Base-by-base conservation (phyloP, 2,329 filamentous ascomycete species). In the Talaromyces sp. region DNA sequence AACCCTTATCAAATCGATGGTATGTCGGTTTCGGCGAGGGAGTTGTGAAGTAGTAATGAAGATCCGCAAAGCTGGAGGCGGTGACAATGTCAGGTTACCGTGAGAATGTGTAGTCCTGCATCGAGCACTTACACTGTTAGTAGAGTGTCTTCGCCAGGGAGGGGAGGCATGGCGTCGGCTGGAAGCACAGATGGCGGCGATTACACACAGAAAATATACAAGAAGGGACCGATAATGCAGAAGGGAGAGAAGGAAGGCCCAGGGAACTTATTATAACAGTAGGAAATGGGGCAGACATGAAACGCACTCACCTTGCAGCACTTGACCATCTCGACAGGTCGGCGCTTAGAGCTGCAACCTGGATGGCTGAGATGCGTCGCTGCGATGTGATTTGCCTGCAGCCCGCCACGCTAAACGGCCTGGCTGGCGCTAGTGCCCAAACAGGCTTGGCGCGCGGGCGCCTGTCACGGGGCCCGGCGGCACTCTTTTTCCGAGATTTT, bases 1-100 rank as follows among this genome's bases (percentile, higher is more conserved):
- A 87, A 62, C 81, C 78, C 67, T 85, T 86, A 66, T 85, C 83
- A 72, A 88, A 88, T 55, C 85, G 83, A 69, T 88, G 83, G 65
- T 86, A 82, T 38, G 77, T 72, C 48, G 85, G 84, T 60, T 78
- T 82, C 41, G 80, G 76, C 3, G 75, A 75, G 3, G 85, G 85
- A 17, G 80, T 75, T 62, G 79, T 78, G 71, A 88, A 85, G 72
- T 83, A 87, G 69, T 85, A 87, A 70, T 88, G 85, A 48, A 86
- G 76, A 68, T 88, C 85, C 61, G 83, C 82, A 67, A 85, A 88
- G 66, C 85, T 88, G 65, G 12, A 12, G 56, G 31, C 54, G 38
- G 31, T 27, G 11, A 24, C 65, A 56, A 67, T 62, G 50, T 53
- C 58, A 60, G 51, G 43, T 35, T 21, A 26, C 48, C 52, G 46